These are phyloP conservation scores for Hibiscus tridactylites DNA, from an alignment of 345 rosid species.

Conservation along the genomic window DNA sequence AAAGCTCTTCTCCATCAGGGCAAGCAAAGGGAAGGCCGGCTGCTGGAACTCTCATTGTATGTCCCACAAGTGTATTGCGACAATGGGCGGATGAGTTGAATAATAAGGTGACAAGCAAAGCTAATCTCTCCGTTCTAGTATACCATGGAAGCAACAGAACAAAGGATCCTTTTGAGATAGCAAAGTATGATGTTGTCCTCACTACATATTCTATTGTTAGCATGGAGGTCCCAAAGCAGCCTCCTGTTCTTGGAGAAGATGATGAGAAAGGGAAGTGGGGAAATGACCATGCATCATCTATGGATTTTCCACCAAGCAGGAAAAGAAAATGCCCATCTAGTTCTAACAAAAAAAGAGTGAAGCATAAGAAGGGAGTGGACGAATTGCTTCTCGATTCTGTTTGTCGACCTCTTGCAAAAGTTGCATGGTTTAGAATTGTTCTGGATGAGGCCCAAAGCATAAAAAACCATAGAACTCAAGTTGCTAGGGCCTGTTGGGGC, in stretches of 20 bases:
- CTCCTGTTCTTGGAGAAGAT: constrained; percentile 50
- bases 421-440: constrained; percentile 91
- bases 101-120: constrained; percentile 64
- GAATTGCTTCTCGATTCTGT: constrained; percentile 34
- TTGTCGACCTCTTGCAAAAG: constrained; percentile 86
- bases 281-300: constrained; percentile 29
- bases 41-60: constrained; percentile 94
- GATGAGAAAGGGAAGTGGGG: constrained; percentile 47
- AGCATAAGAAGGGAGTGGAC: constrained; percentile 45
- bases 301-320: constrained; percentile 34
- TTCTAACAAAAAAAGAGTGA: constrained; percentile 42
- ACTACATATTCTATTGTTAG: constrained; percentile 94
- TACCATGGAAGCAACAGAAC: constrained; percentile 92
- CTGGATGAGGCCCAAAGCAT: constrained; percentile 98
- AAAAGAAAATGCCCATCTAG: constrained; percentile 52
- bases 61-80: constrained; percentile 97
- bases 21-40: constrained; percentile 68
- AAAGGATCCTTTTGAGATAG: constrained; percentile 72
- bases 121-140: constrained; percentile 65
- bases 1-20: constrained; percentile 18
- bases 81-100: constrained; percentile 89
- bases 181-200: constrained; percentile 85
- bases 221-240: constrained; percentile 96
- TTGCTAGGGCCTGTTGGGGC: constrained; percentile 98
- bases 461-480: constrained; percentile 90